phyloP scores from a whole-genome alignment of 1,284 basidiomycete genomes.

The Rhodotorula glutinis region DNA sequence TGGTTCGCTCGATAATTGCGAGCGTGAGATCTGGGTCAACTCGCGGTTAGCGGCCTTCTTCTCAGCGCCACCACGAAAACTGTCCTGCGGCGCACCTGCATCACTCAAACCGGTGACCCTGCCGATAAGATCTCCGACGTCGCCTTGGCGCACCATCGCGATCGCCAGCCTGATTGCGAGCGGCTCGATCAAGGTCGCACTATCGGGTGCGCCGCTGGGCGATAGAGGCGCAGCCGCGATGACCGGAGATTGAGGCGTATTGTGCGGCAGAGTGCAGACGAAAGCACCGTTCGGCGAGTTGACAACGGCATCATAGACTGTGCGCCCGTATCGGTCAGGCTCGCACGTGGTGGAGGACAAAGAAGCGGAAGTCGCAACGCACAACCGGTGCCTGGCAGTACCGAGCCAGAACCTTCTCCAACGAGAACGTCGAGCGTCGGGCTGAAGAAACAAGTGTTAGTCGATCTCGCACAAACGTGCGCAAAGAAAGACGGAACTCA shows the following conservation, averaged over 20 bases:
- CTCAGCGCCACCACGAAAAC: too few species aligned
- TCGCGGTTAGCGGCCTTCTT: not conserved
- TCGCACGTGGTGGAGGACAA: too few species aligned
- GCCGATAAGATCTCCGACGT: conserved; percentile 13
- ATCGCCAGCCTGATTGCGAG: conserved; percentile 13
- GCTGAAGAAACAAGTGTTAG: not conserved
- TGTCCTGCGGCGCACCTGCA: not conserved
- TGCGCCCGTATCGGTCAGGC: not conserved
- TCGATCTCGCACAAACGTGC: fast-evolving
- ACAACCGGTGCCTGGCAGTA: not conserved
- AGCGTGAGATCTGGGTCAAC: conserved; percentile 1
- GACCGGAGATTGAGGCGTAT: not conserved
- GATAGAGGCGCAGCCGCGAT: conserved; percentile 5
- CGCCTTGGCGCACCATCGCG: conserved; percentile 7
- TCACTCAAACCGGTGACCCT: not conserved
- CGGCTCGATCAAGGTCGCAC: not conserved
- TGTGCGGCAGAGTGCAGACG: conserved; percentile 3
- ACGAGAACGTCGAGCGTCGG: conserved; percentile 10
- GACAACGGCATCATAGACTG: conserved; percentile 9
- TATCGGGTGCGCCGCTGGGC: not conserved
- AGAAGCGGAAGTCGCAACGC: not conserved
- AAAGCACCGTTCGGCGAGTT: conserved; percentile 15
- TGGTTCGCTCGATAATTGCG: not conserved
- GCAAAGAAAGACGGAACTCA: too few species aligned
- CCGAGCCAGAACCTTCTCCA: not conserved